phyloP scores from a whole-genome alignment of 176 grass and related monocot species.

The maize (Zea mays) region DNA sequence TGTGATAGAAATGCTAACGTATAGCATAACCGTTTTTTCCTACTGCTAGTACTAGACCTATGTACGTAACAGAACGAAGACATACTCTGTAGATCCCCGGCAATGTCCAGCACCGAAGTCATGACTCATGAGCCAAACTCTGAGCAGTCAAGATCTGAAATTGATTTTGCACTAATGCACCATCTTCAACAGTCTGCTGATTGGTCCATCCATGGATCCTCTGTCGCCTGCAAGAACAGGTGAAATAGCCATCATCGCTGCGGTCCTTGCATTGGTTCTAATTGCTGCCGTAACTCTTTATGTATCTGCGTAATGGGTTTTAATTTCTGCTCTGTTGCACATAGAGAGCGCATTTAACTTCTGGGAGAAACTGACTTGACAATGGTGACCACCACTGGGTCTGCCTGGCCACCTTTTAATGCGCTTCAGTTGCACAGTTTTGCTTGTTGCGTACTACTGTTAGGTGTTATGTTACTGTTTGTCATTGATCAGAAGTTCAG shows the following conservation, averaged over 20 bases:
- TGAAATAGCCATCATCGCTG: conserved; percentile 32
- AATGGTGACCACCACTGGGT: too few relatives aligned
- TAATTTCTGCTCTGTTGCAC: conserved; percentile 23
- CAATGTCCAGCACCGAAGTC: too few relatives aligned
- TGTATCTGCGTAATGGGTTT: conserved; percentile 25
- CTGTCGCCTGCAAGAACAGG: conserved; percentile 19
- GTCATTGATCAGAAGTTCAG: conserved; percentile 44
- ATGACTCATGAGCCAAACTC: too few relatives aligned
- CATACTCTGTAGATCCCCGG: too few relatives aligned
- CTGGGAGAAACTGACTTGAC: conserved; percentile 33
- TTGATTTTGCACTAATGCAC: conserved; percentile 30
- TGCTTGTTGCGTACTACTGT: too few relatives aligned
- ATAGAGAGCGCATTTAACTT: conserved; percentile 43
- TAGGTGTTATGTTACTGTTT: conserved; percentile 54
- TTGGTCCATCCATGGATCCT: conserved; percentile 40
- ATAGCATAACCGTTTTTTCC: too few relatives aligned
- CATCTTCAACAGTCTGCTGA: conserved; percentile 32
- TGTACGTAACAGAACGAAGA: too few relatives aligned
- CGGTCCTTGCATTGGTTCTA: conserved; percentile 26
- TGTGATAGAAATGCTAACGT: too few relatives aligned
- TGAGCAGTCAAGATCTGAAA: conserved; percentile 43
- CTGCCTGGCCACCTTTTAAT: conserved; percentile 45
- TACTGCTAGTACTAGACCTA: too few relatives aligned
- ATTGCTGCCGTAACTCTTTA: conserved; percentile 11
- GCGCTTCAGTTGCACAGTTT: conserved; percentile 37